phyloP scores from a whole-genome alignment of 176 grass and related monocot species.

The Chrysopogon serrulatus region DNA sequence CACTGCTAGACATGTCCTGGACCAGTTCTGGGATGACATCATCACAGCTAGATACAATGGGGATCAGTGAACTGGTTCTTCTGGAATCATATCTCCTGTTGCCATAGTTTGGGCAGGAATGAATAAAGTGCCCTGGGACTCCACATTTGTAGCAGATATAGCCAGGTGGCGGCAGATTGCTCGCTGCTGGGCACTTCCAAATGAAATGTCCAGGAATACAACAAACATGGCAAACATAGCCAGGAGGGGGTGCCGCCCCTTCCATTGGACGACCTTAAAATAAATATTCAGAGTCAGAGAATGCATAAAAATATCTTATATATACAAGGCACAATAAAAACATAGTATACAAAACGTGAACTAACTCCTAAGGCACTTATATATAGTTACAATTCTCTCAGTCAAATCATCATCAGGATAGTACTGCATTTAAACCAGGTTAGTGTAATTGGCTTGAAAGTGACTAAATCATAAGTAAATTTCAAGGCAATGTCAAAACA shows the following conservation, averaged over 20 bases:
- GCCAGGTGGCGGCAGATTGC: slow-evolving; percentile 8
- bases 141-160: slow-evolving; percentile 40
- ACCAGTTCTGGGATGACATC: neutral
- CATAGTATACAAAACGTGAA: neutral
- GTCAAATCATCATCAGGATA: neutral
- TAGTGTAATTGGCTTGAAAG: neutral
- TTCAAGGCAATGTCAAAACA: neutral
- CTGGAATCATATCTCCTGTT: slow-evolving; percentile 19
- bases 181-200: neutral
- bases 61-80: neutral
- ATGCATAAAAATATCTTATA: neutral
- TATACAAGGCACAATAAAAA: neutral
- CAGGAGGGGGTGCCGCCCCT: slow-evolving; percentile 8
- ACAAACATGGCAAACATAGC: slow-evolving; percentile 28
- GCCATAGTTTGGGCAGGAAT: slow-evolving; percentile 35
- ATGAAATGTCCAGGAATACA: slow-evolving; percentile 31
- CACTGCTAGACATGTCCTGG: neutral
- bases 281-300: neutral
- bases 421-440: neutral
- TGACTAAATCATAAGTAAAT: neutral
- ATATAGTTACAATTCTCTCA: neutral
- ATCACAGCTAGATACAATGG: slow-evolving; percentile 14
- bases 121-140: slow-evolving; percentile 37
- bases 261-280: slow-evolving; percentile 4
- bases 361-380: neutral